Percentiles rank a stretch among this genome's conserved stretches.
phyloP scores from a whole-genome alignment of 805 yeast species.

The Torulaspora indica region DNA sequence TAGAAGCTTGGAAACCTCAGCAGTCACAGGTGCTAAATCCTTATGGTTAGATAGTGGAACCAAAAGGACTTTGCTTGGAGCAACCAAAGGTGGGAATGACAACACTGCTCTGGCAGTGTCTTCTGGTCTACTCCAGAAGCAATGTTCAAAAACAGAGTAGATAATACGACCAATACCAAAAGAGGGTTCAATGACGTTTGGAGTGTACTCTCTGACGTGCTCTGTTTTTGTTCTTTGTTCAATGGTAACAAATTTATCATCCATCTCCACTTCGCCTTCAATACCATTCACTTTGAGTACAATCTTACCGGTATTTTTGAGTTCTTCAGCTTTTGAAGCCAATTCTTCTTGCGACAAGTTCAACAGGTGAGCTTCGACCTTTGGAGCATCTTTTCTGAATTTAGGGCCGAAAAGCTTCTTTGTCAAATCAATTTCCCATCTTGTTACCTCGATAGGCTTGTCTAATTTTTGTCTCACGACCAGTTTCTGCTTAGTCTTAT shows the following conservation, averaged over 20 bases:
- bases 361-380: conserved; percentile 74
- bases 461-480: conserved; percentile 88
- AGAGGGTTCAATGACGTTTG: conserved; percentile 98
- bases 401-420: conserved; percentile 97
- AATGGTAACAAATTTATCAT: conserved; percentile 64
- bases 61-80: conserved; percentile 94
- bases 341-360: conserved; percentile 79
- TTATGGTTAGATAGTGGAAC: conserved; percentile 89
- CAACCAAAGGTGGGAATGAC: conserved; percentile 90
- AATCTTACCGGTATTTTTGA: conserved; percentile 57
- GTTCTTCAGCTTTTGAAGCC: conserved; percentile 68
- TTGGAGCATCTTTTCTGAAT: conserved; percentile 95
- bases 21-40: conserved; percentile 69
- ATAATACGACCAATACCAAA: conserved; percentile 98
- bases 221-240: conserved; percentile 75
- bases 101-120: conserved; percentile 83
- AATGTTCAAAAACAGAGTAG: conserved; percentile 89
- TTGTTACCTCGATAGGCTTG: conserved; percentile 77
- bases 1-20: conserved; percentile 62
- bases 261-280: conserved; percentile 64
- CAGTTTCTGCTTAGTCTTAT: conserved; percentile 89
- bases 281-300: conserved; percentile 63
- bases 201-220: conserved; percentile 91
- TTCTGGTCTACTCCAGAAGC: conserved; percentile 92
- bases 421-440: conserved; percentile 78